Evolutionary conservation across 2,329 filamentous ascomycete genomes (phyloP).

Genomic region (Neopestalotiopsis sp.): DNA sequence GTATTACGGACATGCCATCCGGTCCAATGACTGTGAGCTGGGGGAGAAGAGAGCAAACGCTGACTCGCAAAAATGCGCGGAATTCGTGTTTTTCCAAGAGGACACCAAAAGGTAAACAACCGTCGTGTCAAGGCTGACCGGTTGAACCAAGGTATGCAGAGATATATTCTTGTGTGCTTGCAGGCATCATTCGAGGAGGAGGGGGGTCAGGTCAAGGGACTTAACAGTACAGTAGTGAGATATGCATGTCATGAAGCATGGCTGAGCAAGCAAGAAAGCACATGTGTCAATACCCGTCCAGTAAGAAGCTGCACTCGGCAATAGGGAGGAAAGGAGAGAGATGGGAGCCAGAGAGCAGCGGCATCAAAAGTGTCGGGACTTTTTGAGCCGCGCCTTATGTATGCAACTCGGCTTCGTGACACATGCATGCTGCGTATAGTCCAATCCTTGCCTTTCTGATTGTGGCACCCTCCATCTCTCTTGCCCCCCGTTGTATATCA

Average conservation of each 20-base stretch:
- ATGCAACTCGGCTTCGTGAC: not conserved
- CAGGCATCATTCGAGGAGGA: too few relatives aligned
- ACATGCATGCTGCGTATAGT: not conserved
- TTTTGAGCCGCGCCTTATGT: slow-evolving; percentile 1
- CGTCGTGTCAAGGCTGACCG: too few relatives aligned
- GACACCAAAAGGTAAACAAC: too few relatives aligned
- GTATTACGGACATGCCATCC: too few relatives aligned
- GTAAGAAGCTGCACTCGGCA: slow-evolving; percentile 1
- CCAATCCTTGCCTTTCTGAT: not conserved
- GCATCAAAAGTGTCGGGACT: not conserved
- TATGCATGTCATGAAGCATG: not conserved
- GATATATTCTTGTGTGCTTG: too few relatives aligned
- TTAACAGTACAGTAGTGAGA: not conserved
- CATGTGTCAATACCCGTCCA: not conserved
- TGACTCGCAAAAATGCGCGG: too few relatives aligned
- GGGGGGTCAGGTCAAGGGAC: too few relatives aligned
- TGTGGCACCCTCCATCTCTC: not conserved
- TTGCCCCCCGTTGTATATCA: not conserved
- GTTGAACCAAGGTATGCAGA: too few relatives aligned
- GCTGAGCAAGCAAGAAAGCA: not conserved
- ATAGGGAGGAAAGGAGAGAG: not conserved
- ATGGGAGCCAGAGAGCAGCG: too few relatives aligned
- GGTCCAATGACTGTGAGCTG: too few relatives aligned
- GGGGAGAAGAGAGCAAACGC: too few relatives aligned
- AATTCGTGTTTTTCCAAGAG: too few relatives aligned